phyloP scores from a whole-genome alignment of 2,329 filamentous ascomycete genomes.

The Aspergillus brasiliensis region DNA sequence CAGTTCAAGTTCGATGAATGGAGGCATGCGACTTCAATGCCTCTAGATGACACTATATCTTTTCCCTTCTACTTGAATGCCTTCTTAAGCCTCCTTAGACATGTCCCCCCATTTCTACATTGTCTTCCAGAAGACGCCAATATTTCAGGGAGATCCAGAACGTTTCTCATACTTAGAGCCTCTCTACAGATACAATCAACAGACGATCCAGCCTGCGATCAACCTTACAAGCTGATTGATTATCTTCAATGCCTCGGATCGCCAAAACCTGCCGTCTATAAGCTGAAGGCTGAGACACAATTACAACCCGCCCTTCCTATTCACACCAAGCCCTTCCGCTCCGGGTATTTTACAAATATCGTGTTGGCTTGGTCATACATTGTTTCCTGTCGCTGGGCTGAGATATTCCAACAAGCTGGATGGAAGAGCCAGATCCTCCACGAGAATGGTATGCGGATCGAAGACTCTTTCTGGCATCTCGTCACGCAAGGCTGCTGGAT shows the following conservation, averaged over 20 bases:
- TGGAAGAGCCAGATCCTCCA: conserved; percentile 16
- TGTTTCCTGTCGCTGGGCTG: conserved; percentile 24
- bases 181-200: not conserved
- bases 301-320: not conserved
- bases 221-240: conserved; percentile 3
- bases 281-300: not conserved
- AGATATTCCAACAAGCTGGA: conserved; percentile 20
- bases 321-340: not conserved
- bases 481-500: not conserved
- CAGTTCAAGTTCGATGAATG: conserved; percentile 10
- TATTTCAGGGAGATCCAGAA: not conserved
- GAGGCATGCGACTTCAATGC: not conserved
- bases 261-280: not conserved
- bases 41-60: not conserved
- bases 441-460: not conserved
- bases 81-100: conserved; percentile 16
- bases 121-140: not conserved
- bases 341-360: conserved; percentile 15
- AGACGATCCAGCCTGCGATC: not conserved
- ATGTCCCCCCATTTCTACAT: conserved; percentile 14
- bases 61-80: not conserved
- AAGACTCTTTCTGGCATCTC: conserved; percentile 9
- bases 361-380: conserved; percentile 25
- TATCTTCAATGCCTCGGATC: conserved; percentile 7
- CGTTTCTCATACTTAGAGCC: not conserved